Conservation (phyloP, 2,329 filamentous ascomycete genomes). For the Cytospora leucostoma region DNA sequence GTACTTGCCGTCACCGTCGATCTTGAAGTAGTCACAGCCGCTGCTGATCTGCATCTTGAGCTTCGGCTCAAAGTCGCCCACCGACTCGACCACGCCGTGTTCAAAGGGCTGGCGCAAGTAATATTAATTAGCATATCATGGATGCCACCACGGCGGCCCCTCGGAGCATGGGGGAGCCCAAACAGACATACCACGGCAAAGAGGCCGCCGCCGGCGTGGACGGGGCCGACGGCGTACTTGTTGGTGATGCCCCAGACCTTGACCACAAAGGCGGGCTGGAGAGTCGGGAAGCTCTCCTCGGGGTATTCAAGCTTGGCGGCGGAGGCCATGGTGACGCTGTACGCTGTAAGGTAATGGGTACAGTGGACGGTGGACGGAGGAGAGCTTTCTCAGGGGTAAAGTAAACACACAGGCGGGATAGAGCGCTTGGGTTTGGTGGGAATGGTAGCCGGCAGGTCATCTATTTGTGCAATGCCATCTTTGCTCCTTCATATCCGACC, state of each 20-base stretch:
- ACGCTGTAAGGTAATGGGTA: not conserved
- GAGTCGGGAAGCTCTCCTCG: not conserved
- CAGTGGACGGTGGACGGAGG: not conserved
- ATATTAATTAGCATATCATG: not conserved
- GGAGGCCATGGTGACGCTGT: not conserved
- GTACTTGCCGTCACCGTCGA: conserved; percentile 22
- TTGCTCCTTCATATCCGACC: not conserved
- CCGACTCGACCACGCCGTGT: conserved; percentile 18
- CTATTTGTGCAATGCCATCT: not conserved
- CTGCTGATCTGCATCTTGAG: conserved; percentile 25
- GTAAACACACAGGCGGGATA: not conserved
- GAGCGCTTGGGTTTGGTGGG: not conserved
- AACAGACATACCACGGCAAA: not conserved
- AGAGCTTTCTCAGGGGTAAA: not conserved
- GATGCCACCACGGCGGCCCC: not conserved
- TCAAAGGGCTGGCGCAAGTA: conserved; percentile 2
- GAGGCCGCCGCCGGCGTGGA: not conserved
- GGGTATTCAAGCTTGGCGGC: not conserved
- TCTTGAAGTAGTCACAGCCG: conserved; percentile 23
- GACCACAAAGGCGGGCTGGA: not conserved
- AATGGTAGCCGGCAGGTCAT: not conserved
- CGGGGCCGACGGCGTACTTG: not conserved
- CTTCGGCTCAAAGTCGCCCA: conserved; percentile 28
- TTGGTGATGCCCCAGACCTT: not conserved
- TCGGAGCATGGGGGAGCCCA: not conserved